These are phyloP conservation scores for Claviceps sp. DNA, from an alignment of 2,329 filamentous ascomycete genomes.

Conservation along the genomic window DNA sequence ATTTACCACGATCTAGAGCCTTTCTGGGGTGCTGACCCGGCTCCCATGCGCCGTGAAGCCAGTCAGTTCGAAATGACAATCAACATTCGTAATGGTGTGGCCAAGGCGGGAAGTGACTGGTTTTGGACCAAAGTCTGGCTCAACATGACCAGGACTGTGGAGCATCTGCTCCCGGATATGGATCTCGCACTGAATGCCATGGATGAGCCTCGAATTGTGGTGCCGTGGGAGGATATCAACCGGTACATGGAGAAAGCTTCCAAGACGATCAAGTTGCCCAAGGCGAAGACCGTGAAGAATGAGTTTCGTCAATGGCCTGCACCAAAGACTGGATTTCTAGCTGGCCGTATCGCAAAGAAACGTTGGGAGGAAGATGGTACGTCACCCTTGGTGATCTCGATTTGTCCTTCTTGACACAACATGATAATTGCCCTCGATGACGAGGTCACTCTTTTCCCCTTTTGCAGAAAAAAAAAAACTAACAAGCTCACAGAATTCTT, in stretches of 20 bases:
- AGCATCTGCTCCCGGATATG: conserved; percentile 49
- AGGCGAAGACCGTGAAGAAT: conserved; percentile 29
- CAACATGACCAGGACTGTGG: conserved; percentile 37
- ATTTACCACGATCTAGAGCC: conserved; percentile 48
- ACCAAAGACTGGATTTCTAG: conserved; percentile 22
- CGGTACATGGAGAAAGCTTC: conserved; percentile 38
- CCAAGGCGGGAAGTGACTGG: conserved; percentile 38
- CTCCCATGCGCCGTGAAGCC: conserved; percentile 36
- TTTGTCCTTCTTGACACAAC: no score
- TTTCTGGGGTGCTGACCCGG: conserved; percentile 40
- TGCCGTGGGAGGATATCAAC: conserved; percentile 49
- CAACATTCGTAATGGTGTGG: conserved; percentile 38
- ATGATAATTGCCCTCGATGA: background rate
- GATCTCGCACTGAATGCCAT: conserved; percentile 53
- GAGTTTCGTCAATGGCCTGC: conserved; percentile 29
- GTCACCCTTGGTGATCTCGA: conserved; percentile 8
- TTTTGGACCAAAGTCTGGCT: conserved; percentile 46
- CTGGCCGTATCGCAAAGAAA: conserved; percentile 24
- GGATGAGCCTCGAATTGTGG: conserved; percentile 52
- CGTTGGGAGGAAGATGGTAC: conserved; percentile 39
- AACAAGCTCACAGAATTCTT: conserved; percentile 27
- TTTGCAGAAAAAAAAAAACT: background rate
- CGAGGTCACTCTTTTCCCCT: background rate
- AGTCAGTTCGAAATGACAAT: conserved; percentile 48
- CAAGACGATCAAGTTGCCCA: conserved; percentile 29